Conservation (phyloP, 768 basidiomycete species). For the Suillus decipiens region DNA sequence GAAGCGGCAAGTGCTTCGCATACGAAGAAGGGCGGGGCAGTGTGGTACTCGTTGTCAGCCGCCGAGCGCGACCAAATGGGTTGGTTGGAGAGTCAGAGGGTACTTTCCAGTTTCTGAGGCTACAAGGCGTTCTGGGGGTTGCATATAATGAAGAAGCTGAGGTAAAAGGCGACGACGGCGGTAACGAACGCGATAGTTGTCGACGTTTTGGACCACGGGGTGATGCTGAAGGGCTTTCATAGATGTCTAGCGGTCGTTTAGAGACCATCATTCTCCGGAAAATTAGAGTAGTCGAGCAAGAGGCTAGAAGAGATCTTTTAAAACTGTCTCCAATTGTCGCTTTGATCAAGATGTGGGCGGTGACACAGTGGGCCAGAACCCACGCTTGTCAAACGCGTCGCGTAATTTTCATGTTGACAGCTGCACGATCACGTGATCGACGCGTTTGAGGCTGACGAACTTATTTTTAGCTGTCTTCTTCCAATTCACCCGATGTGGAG, state of each 20-base stretch:
- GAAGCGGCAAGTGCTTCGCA: constrained; percentile 61
- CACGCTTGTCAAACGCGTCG: constrained; percentile 13
- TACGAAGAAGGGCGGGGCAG: constrained; percentile 45
- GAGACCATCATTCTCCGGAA: constrained; percentile 17
- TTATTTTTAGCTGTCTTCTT: not conserved
- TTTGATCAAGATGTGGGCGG: not conserved
- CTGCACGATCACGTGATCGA: constrained; percentile 17
- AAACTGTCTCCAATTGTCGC: not conserved
- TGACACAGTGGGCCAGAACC: too few relatives aligned
- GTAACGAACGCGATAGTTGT: constrained; percentile 21
- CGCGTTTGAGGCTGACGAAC: not conserved
- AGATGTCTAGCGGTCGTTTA: constrained; percentile 33
- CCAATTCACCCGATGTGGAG: not conserved
- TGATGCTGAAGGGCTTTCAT: constrained; percentile 29
- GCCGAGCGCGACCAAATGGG: constrained; percentile 62
- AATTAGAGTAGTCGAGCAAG: not conserved
- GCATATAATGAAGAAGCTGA: constrained; percentile 28
- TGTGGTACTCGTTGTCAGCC: constrained; percentile 37
- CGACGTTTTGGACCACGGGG: constrained; percentile 32
- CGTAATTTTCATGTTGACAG: constrained; percentile 11
- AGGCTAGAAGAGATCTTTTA: not conserved
- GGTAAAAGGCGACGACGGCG: constrained; percentile 31
- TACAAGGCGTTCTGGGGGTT: constrained; percentile 38
- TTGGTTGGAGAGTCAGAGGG: constrained; percentile 73
- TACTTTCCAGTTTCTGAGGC: constrained; percentile 38